Percentiles rank a stretch among this genome's conserved stretches.
Conservation (phyloP, 306 rosid genomes). For the Castanopsis chinensis region DNA sequence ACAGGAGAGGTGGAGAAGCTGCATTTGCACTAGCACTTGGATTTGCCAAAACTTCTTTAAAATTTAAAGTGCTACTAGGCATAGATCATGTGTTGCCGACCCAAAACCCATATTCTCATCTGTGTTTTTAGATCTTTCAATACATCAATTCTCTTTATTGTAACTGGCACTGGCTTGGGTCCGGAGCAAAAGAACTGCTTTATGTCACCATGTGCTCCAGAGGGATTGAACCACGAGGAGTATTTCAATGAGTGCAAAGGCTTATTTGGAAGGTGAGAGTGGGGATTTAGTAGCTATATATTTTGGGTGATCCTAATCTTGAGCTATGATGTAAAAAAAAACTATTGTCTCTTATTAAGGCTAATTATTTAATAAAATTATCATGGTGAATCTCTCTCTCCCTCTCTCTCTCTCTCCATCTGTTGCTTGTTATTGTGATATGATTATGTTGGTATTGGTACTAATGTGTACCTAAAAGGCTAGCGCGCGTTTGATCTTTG, state of each 20-base stretch:
- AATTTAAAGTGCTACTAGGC: slow-evolving; percentile 38
- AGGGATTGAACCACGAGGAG: slow-evolving; percentile 50
- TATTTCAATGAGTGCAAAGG: slow-evolving; percentile 49
- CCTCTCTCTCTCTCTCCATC: too few relatives aligned
- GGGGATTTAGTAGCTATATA: slow-evolving; percentile 26
- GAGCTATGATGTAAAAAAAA: too few relatives aligned
- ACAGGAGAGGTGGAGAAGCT: slow-evolving; percentile 57
- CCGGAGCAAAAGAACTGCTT: neutral
- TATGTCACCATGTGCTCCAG: slow-evolving; percentile 39
- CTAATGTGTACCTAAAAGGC: too few relatives aligned
- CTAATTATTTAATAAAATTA: too few relatives aligned
- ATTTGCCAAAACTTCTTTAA: slow-evolving; percentile 18
- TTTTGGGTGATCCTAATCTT: slow-evolving; percentile 26
- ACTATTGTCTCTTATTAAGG: too few relatives aligned
- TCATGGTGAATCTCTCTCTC: too few relatives aligned
- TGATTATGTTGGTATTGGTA: too few relatives aligned
- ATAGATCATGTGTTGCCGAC: slow-evolving; percentile 43
- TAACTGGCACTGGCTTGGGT: slow-evolving; percentile 63
- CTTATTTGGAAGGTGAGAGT: slow-evolving; percentile 19
- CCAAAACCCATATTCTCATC: slow-evolving; percentile 42
- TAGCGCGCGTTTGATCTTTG: too few relatives aligned
- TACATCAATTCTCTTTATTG: slow-evolving; percentile 19
- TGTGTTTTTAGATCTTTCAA: slow-evolving; percentile 29
- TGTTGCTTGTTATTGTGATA: too few relatives aligned
- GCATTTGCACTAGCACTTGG: slow-evolving; percentile 55